A percentile compares a stretch with the other conserved stretches of the same genome.
These are phyloP conservation scores for Uncinocarpus reesii DNA, from an alignment of 2,329 filamentous ascomycete genomes.

Conservation along the genomic window DNA sequence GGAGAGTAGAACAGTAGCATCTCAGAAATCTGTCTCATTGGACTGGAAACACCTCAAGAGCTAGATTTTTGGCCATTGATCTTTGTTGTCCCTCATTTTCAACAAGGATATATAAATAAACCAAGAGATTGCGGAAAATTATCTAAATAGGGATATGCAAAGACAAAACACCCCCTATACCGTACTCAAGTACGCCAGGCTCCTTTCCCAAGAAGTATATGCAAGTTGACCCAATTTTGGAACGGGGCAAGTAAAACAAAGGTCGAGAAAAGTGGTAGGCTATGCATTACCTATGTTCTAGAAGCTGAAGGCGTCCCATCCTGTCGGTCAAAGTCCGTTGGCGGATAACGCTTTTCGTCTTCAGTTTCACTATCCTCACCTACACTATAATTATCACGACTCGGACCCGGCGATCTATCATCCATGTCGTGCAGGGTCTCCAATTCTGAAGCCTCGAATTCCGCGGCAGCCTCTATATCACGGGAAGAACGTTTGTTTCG, in stretches of 20 bases:
- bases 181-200: constrained; percentile 1
- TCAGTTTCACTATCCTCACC: constrained; percentile 35
- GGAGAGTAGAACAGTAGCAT: constrained; percentile 45
- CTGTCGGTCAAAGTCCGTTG: not conserved
- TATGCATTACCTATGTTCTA: not conserved
- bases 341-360: not conserved
- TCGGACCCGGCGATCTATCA: constrained; percentile 20
- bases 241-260: not conserved
- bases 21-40: not conserved
- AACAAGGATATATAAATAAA: not conserved
- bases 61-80: not conserved
- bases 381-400: constrained; percentile 38
- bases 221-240: constrained; percentile 3
- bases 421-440: constrained; percentile 40
- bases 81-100: not conserved
- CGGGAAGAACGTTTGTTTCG: constrained; percentile 32
- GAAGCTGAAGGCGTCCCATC: not conserved
- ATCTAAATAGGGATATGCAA: not conserved
- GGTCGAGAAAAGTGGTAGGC: not conserved
- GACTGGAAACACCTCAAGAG: not conserved
- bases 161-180: no score
- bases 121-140: not conserved
- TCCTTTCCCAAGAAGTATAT: constrained; percentile 3
- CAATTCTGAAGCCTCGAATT: constrained; percentile 53
- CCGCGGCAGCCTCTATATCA: constrained; percentile 49